phyloP scores from a whole-genome alignment of 352 stramenopile species.

The Phytophthora foliorum region DNA sequence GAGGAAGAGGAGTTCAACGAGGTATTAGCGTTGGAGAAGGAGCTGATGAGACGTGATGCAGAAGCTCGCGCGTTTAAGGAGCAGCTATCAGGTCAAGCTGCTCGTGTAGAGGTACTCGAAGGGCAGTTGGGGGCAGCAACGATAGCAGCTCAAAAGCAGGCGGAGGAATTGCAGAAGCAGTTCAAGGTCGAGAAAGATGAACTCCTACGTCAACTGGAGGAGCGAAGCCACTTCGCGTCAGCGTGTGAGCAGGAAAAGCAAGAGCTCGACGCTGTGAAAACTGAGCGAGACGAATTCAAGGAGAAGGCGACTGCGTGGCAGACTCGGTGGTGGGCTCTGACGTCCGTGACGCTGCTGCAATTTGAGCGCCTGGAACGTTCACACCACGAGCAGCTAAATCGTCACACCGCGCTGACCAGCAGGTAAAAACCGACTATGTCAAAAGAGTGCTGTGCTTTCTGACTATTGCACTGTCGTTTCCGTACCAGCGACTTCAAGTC shows the following conservation, averaged over 20 bases:
- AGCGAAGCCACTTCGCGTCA: no score
- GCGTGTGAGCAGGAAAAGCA: not conserved
- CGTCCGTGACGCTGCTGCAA: conserved; percentile 5
- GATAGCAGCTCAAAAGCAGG: not conserved
- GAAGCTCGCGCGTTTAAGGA: conserved; percentile 16
- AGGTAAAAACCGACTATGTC: no score
- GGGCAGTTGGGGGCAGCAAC: conserved; percentile 14
- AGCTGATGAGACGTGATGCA: conserved; percentile 4
- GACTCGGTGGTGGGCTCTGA: not conserved
- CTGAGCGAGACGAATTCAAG: not conserved
- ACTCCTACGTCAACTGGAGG: conserved; percentile 16
- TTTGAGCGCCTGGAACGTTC: not conserved
- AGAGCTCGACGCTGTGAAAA: not conserved
- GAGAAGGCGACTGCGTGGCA: not conserved
- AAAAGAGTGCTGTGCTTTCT: no score
- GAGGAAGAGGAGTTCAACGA: conserved; percentile 15
- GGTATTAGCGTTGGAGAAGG: conserved; percentile 1
- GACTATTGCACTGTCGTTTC: no score
- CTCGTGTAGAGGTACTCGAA: conserved; percentile 17
- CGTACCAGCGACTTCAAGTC: no score
- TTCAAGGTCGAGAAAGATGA: conserved; percentile 17
- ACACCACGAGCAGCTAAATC: not conserved
- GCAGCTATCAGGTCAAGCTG: conserved; percentile 1
- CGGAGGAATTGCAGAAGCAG: not conserved
- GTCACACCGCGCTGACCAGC: not conserved